Evolutionary conservation across 306 rosid species (phyloP).

Genomic region (Trichosanthes truncata): DNA sequence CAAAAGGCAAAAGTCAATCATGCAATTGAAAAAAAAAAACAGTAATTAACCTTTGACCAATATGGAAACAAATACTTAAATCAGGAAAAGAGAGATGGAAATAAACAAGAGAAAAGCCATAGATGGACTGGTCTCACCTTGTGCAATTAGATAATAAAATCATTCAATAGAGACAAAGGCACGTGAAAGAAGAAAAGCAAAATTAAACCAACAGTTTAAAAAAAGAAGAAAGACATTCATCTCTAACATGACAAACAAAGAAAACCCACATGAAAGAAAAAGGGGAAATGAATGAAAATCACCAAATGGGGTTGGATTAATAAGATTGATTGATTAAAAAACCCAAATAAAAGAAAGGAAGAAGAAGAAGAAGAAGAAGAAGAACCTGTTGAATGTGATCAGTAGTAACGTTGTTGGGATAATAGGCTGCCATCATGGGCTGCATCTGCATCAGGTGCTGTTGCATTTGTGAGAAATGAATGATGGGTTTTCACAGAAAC

Average conservation of each 20-base stretch:
- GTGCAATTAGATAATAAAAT: neutral
- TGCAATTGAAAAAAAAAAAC: neutral
- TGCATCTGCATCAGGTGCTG: slow-evolving; percentile 99
- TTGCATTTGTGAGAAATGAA: slow-evolving; percentile 35
- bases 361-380: neutral
- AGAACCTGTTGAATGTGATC: slow-evolving; percentile 99
- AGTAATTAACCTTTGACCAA: neutral
- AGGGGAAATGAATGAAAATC: neutral
- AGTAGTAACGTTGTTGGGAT: slow-evolving; percentile 95
- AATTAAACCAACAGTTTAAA: neutral
- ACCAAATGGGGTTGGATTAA: neutral
- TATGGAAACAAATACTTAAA: neutral
- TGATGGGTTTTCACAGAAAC: slow-evolving; percentile 5
- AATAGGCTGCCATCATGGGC: slow-evolving; percentile 99
- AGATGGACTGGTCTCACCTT: slow-evolving; percentile 5
- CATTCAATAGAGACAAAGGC: slow-evolving; percentile 10
- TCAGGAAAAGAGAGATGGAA: neutral
- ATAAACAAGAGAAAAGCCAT: neutral
- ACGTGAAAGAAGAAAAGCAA: slow-evolving; percentile 1
- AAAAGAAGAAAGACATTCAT: neutral
- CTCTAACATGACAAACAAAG: neutral
- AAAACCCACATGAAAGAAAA: neutral
- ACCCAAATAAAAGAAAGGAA: neutral
- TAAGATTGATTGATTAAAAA: neutral
- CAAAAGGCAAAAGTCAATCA: slow-evolving; percentile 1